phyloP scores from a whole-genome alignment of 2,329 filamentous ascomycete species.

The Colletotrichum truncatum region DNA sequence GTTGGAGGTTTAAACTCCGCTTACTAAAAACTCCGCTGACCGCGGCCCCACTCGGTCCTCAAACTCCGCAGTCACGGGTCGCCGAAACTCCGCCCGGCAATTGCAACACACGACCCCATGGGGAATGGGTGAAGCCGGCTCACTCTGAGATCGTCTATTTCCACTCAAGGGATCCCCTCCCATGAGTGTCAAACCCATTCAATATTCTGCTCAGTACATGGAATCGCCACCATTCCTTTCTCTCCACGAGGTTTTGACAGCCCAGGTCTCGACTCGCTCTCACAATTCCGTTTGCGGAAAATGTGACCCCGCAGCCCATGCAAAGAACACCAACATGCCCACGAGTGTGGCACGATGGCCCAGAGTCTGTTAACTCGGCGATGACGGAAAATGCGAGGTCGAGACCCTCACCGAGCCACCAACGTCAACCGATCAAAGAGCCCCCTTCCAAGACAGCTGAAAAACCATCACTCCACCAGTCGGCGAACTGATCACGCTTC shows the following conservation, averaged over 20 bases:
- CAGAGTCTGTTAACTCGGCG: too few species aligned
- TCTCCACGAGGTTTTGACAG: neutral
- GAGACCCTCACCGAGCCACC: neutral
- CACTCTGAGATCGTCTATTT: neutral
- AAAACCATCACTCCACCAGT: neutral
- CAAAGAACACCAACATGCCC: too few species aligned
- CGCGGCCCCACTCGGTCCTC: conserved; percentile 18
- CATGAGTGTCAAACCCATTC: neutral
- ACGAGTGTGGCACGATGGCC: too few species aligned
- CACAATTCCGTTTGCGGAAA: conserved; percentile 15
- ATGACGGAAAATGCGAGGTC: neutral
- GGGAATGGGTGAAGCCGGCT: neutral
- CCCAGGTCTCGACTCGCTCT: neutral
- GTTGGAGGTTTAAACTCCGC: conserved; percentile 23
- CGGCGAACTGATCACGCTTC: neutral
- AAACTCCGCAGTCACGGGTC: conserved; percentile 11
- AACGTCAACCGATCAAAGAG: neutral
- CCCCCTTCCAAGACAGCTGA: neutral
- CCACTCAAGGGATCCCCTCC: neutral
- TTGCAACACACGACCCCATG: neutral
- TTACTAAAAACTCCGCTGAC: conserved; percentile 10
- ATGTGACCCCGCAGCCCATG: too few species aligned
- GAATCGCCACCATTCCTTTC: neutral
- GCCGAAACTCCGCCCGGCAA: conserved; percentile 18
- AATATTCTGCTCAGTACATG: neutral